These are phyloP conservation scores for Phytophthora sp. DNA, from an alignment of 352 stramenopile genomes.

Conservation along the genomic window DNA sequence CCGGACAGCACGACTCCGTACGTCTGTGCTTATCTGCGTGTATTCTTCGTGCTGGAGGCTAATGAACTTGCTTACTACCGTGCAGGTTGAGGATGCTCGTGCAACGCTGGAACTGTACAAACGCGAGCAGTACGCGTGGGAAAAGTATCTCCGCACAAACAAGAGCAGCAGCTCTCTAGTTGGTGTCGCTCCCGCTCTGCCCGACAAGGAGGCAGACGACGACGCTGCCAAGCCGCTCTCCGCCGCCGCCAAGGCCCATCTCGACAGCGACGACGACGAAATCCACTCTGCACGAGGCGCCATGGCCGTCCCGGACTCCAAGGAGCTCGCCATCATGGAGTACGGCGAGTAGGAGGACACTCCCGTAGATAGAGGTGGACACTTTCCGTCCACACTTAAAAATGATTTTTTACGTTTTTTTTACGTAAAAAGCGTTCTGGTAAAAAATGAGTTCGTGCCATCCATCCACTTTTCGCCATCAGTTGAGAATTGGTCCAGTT, in stretches of 20 bases:
- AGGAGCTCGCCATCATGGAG: constrained; percentile 75
- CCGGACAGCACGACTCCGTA: constrained; percentile 89
- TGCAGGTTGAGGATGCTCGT: constrained; percentile 79
- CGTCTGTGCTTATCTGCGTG: constrained; percentile 1
- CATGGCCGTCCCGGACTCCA: constrained; percentile 58
- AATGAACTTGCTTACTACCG: not conserved
- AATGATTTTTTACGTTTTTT: constrained; percentile 23
- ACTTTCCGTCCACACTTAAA: constrained; percentile 16
- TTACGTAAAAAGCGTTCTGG: constrained; percentile 26
- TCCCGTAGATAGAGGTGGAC: constrained; percentile 28
- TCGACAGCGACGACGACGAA: constrained; percentile 45
- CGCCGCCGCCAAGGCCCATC: constrained; percentile 34
- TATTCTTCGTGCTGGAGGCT: not conserved
- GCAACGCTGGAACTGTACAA: constrained; percentile 84
- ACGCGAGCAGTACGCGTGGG: constrained; percentile 81
- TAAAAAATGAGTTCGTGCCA: constrained; percentile 1
- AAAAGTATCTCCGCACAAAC: constrained; percentile 80
- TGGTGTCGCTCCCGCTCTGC: constrained; percentile 55
- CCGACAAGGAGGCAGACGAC: constrained; percentile 30
- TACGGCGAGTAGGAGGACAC: constrained; percentile 64
- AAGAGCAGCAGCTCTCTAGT: constrained; percentile 61
- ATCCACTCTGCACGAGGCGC: constrained; percentile 8
- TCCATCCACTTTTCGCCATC: not conserved
- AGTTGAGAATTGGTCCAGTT: constrained; percentile 13
- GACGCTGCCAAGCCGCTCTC: constrained; percentile 22